Base-by-base conservation (phyloP, 331 rosid genomes). In the Cydonia oblonga region DNA sequence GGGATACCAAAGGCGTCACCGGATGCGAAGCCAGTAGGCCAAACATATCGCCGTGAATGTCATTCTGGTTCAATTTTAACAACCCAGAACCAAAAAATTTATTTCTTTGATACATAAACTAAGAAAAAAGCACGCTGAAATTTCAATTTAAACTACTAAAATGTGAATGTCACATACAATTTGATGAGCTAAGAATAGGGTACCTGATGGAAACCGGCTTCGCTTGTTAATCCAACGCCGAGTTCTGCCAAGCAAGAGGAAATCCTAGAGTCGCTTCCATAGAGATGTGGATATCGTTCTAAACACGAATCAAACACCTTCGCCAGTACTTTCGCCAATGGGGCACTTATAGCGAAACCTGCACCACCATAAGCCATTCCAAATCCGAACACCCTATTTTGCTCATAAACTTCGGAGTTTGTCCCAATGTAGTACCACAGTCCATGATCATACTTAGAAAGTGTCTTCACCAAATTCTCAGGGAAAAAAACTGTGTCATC, bases 361-460 rank as follows among this genome's bases (percentile, higher is more conserved):
- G 92, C 98, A 20, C 98, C 98, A 4, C 95, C 95, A 67, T 86
- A 89, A 66, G 96, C 98, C 97, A 91, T 91, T 19, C 82, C 91
- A 58, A 87, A 91, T 9, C 90, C 86, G 22, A 91, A 91, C 9
- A 73, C 1, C 26, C 76, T 78, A 74, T 86, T 89, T 79, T 91
- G 96, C 71, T 85, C 89, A 29, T 85, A 86, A 18, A 83, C 82
- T 86, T 93, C 97, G 0, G 96, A 93, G 76, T 85, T 81, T 6
- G 96, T 40, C 29, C 98, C 96, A 19, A 93, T 75, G 69, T 93
- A 93, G 80, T 93, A 86, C 97, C 98, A 91, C 5, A 87, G 85
- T 28, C 61, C 64, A 30, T 91, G 89, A 70, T 93, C 98, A 80
- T 93, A 89, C 75, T 91, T 87, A 3, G 98, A 87, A 12, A 93